These are phyloP conservation scores for Penicillium psychrofluorescens DNA, from an alignment of 495 filamentous ascomycete genomes.

Conservation along the genomic window DNA sequence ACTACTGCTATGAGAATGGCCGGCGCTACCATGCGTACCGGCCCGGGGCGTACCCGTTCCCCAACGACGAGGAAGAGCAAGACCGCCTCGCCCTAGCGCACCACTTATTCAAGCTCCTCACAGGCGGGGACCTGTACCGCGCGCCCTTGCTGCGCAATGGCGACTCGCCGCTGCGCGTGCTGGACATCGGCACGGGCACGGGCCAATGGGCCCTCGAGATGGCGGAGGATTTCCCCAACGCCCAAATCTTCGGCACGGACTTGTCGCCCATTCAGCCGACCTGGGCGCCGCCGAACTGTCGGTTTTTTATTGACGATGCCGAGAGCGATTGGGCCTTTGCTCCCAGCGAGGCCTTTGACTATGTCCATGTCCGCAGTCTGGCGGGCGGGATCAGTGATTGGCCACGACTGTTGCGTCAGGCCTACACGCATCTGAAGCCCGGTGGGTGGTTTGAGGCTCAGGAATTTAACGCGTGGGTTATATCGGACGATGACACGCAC, in stretches of 20 bases:
- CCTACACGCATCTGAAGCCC: constrained; percentile 36
- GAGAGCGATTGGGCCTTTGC: constrained; percentile 43
- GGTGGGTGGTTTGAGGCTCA: constrained; percentile 51
- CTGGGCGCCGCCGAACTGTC: constrained; percentile 42
- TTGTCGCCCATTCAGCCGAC: constrained; percentile 48
- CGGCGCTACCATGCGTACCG: constrained; percentile 56
- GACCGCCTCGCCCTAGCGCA: constrained; percentile 66
- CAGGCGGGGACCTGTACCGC: constrained; percentile 45
- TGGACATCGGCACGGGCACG: constrained; percentile 49
- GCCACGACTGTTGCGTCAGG: constrained; percentile 27
- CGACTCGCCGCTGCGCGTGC: constrained; percentile 21
- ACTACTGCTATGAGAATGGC: constrained; percentile 52
- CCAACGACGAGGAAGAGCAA: constrained; percentile 54
- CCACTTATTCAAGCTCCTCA: constrained; percentile 44
- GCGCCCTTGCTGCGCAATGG: constrained; percentile 34
- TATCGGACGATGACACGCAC: constrained; percentile 34
- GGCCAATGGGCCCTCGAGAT: constrained; percentile 59
- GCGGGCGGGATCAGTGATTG: constrained; percentile 40
- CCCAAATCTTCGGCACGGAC: constrained; percentile 58
- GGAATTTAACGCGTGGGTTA: constrained; percentile 36
- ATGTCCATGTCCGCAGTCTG: constrained; percentile 40
- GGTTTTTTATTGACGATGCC: constrained; percentile 43
- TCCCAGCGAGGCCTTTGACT: constrained; percentile 35
- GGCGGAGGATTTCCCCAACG: constrained; percentile 48
- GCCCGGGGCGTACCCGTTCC: constrained; percentile 48